Evolutionary conservation across 2,329 filamentous ascomycete species (phyloP).

Genomic region (Fusarium irregulare): DNA sequence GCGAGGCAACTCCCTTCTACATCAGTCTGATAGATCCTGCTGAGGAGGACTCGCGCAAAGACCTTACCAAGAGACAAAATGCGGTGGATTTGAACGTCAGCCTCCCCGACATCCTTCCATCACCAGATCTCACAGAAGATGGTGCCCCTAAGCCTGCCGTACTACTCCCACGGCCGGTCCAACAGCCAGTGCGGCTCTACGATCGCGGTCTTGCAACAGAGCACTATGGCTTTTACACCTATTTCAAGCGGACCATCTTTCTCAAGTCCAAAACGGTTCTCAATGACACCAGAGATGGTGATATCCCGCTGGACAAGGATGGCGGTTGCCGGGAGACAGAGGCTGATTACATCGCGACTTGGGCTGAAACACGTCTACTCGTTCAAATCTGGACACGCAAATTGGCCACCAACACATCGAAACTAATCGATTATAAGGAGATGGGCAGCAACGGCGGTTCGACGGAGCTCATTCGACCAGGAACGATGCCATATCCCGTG

Average conservation of each 20-base stretch:
- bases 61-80: conserved; percentile 42
- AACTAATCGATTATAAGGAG: conserved; percentile 47
- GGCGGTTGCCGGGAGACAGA: conserved; percentile 66
- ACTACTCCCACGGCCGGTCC: conserved; percentile 75
- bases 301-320: conserved; percentile 61
- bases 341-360: conserved; percentile 67
- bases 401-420: conserved; percentile 58
- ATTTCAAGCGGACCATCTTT: conserved; percentile 90
- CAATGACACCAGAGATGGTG: conserved; percentile 56
- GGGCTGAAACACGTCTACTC: conserved; percentile 70
- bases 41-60: conserved; percentile 49
- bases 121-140: conserved; percentile 71
- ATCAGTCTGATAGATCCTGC: conserved; percentile 74
- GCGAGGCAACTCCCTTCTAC: conserved; percentile 90
- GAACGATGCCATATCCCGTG: conserved; percentile 72
- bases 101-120: conserved; percentile 65
- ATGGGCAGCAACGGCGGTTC: conserved; percentile 45
- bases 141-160: conserved; percentile 78
- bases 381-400: conserved; percentile 73
- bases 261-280: conserved; percentile 68
- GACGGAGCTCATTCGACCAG: conserved; percentile 57
- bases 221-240: conserved; percentile 94
- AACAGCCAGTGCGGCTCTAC: conserved; percentile 86
- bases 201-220: conserved; percentile 84
- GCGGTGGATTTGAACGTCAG: conserved; percentile 40